phyloP scores from a whole-genome alignment of 2,329 filamentous ascomycete species.

The Penicillium sp. region DNA sequence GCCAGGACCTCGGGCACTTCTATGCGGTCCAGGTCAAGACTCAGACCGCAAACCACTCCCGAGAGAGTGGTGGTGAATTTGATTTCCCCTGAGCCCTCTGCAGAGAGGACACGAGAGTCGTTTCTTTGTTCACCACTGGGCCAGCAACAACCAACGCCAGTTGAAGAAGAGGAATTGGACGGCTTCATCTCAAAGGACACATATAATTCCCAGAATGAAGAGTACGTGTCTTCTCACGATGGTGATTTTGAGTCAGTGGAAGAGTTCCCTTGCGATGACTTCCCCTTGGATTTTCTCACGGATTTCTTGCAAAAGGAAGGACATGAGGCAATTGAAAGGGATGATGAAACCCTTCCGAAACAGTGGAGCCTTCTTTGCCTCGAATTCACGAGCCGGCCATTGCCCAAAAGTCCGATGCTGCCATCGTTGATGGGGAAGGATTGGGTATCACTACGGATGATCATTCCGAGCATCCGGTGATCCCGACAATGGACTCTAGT shows the following conservation, averaged over 20 bases:
- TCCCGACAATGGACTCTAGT: no score
- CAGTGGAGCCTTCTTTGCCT: background rate
- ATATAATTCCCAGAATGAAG: background rate
- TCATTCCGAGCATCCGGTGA: no score
- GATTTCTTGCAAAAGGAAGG: background rate
- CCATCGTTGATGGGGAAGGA: no score
- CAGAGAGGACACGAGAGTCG: background rate
- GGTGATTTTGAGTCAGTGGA: background rate
- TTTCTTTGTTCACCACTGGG: no score
- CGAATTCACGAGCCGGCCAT: background rate
- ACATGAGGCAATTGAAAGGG: background rate
- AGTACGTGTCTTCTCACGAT: background rate
- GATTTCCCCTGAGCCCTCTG: background rate
- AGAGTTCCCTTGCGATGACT: background rate
- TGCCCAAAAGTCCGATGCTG: background rate
- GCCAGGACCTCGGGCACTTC: background rate
- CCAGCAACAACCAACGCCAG: background rate
- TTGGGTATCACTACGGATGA: no score
- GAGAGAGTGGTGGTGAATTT: background rate
- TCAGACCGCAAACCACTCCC: background rate
- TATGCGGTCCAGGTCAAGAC: background rate
- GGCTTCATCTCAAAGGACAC: background rate
- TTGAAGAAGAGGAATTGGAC: background rate
- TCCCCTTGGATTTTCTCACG: background rate
- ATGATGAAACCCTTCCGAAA: background rate